Base-by-base conservation (phyloP, 805 yeast genomes). In the Wickerhamiella musiphila region DNA sequence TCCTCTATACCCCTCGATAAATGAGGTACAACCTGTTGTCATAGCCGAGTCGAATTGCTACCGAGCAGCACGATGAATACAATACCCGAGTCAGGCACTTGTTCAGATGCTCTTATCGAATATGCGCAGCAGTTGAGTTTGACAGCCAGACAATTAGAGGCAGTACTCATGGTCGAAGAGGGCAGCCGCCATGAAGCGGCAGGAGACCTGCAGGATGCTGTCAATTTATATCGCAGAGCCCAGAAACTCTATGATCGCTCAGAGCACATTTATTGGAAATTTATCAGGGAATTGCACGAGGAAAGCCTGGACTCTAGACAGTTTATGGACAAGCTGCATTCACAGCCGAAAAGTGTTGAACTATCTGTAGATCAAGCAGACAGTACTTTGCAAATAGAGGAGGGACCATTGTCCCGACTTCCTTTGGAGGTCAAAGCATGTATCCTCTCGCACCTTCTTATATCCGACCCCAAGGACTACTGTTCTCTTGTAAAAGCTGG, bases 401-500 rank as follows among this genome's bases (percentile, higher is more conserved):
- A 23, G 12, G 10, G 26, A 6, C 13, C 10, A 11, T 23, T 23
- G 26, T 11, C 7, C 12, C 23, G 30, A 6, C 23, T 28, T 4
- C 30, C 30, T 6, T 9, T 14, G 6, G 30, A 28, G 15, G 12
- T 28, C 4, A 18, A 19, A 4, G 30, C 30, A 10, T n/a, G 13
- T 5, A 28, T 28, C 17, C 21, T 28, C 4, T 11, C 23, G 2
- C 19, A 18, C 10, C 18, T 19, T 5, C 23, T 23, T 4, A 14
- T 17, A 6, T 17, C 6, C 12, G 5, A 9, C 19, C 22, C 20
- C 23, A 18, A 6, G 12, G 21, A 11, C 30, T 28, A 28, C 23
- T 7, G 11, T 2, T 12, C 13, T n/a, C 23, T 23, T n/a, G 22
- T 17, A n/a, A 4, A 3, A 4, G 22, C 30, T 5, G 41, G 47